Percentiles rank a stretch among this genome's conserved stretches.
phyloP scores from a whole-genome alignment of 2,329 filamentous ascomycete species.

The Basipetospora sp. region DNA sequence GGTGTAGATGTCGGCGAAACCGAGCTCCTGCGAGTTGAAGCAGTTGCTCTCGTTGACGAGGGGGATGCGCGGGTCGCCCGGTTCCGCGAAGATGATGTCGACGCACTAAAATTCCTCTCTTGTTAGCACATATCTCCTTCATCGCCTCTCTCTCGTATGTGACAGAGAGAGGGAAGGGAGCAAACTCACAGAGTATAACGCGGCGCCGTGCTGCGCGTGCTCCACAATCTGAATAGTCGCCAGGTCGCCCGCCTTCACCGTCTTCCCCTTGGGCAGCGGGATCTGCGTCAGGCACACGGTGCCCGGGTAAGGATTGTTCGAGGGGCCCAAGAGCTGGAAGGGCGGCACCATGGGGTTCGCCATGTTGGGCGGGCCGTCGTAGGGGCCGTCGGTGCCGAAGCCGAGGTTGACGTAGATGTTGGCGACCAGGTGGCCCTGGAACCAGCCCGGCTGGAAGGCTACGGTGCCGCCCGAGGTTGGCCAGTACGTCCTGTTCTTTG shows the following conservation, averaged over 20 bases:
- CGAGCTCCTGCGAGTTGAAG: slow-evolving; percentile 69
- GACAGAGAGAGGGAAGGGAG: neutral
- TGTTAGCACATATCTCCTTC: slow-evolving; percentile 5
- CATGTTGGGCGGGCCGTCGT: slow-evolving; percentile 64
- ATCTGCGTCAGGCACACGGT: slow-evolving; percentile 83
- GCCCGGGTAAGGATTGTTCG: slow-evolving; percentile 72
- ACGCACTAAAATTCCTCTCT: slow-evolving; percentile 51
- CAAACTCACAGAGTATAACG: slow-evolving; percentile 59
- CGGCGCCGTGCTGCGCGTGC: slow-evolving; percentile 66
- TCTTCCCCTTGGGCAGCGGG: slow-evolving; percentile 58
- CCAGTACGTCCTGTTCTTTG: slow-evolving; percentile 82
- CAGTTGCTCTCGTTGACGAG: slow-evolving; percentile 72
- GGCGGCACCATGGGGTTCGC: slow-evolving; percentile 65
- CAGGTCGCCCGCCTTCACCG: slow-evolving; percentile 65
- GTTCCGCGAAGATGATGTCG: slow-evolving; percentile 81
- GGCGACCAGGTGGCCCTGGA: slow-evolving; percentile 70
- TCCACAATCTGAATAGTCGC: slow-evolving; percentile 85
- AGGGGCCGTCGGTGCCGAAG: slow-evolving; percentile 53
- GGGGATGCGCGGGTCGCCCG: slow-evolving; percentile 48
- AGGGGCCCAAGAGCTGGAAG: slow-evolving; percentile 71
- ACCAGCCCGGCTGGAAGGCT: slow-evolving; percentile 88
- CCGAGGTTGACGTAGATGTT: slow-evolving; percentile 86
- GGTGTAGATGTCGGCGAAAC: slow-evolving; percentile 65
- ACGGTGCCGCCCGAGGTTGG: slow-evolving; percentile 76
- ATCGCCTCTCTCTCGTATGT: neutral